phyloP scores from a whole-genome alignment of 371 early-diverging fungal species.

The Massospora cicadina region DNA sequence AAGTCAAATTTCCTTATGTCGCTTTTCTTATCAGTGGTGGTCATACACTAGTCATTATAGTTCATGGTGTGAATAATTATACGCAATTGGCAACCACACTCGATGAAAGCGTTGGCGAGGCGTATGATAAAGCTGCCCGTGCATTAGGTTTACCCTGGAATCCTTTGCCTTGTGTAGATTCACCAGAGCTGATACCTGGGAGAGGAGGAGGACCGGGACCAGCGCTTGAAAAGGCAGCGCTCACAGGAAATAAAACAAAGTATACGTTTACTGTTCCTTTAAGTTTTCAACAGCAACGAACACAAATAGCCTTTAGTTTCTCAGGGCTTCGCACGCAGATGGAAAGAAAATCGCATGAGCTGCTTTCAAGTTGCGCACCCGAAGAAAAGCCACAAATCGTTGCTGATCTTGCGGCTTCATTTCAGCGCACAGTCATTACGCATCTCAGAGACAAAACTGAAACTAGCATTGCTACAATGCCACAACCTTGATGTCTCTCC shows the following conservation, averaged over 20 bases:
- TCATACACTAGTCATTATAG: slow-evolving; percentile 51
- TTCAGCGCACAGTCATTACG: slow-evolving; percentile 39
- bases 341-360: slow-evolving; percentile 23
- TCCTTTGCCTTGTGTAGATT: slow-evolving; percentile 4
- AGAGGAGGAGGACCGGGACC: slow-evolving; percentile 53
- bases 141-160: slow-evolving; percentile 44
- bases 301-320: slow-evolving; percentile 47
- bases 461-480: slow-evolving; percentile 33
- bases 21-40: slow-evolving; percentile 65
- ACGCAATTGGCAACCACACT: slow-evolving; percentile 44
- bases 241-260: slow-evolving; percentile 11
- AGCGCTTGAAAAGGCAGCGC: slow-evolving; percentile 48
- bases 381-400: slow-evolving; percentile 11
- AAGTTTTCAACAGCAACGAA: slow-evolving; percentile 29
- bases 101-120: slow-evolving; percentile 68
- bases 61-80: slow-evolving; percentile 41
- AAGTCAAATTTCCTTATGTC: slow-evolving; percentile 48
- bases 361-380: not conserved
- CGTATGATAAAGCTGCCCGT: slow-evolving; percentile 62
- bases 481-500: slow-evolving; percentile 18
- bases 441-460: slow-evolving; percentile 51
- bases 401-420: slow-evolving; percentile 54
- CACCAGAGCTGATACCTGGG: not conserved
- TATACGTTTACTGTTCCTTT: slow-evolving; percentile 42
- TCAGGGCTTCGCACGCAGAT: slow-evolving; percentile 58